A percentile compares a stretch with the other conserved stretches of the same genome.
Conservation (phyloP, 2,329 filamentous ascomycete genomes). For the Nemania bipapillata region DNA sequence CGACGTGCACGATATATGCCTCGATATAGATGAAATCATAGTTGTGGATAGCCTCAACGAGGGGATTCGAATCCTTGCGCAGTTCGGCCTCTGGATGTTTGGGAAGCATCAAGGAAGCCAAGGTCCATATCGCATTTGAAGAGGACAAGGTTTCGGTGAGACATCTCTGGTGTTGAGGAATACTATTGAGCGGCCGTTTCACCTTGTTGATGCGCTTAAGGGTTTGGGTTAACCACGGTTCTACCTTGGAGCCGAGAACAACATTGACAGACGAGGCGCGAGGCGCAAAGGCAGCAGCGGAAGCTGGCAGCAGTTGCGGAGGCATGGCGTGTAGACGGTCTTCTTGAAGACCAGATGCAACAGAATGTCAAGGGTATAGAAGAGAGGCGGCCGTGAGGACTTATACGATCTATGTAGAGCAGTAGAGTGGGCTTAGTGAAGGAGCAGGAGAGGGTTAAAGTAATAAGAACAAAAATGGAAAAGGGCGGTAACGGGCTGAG, state of each 20-base stretch:
- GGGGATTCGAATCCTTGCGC: constrained; percentile 80
- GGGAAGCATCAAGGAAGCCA: constrained; percentile 90
- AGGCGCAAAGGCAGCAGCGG: constrained; percentile 94
- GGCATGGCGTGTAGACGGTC: constrained; percentile 72
- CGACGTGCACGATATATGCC: constrained; percentile 97
- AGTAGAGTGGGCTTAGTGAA: neutral
- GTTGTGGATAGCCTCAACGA: constrained; percentile 89
- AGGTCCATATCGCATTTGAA: constrained; percentile 89
- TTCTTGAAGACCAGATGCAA: neutral
- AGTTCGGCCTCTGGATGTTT: constrained; percentile 89
- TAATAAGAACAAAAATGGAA: constrained; percentile 58
- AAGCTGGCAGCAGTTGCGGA: constrained; percentile 90
- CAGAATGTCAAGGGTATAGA: neutral
- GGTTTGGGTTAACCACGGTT: constrained; percentile 96
- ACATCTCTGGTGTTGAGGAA: constrained; percentile 93
- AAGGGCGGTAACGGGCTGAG: constrained; percentile 60
- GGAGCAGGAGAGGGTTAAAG: constrained; percentile 47
- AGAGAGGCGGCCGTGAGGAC: constrained; percentile 6
- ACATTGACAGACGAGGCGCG: constrained; percentile 91
- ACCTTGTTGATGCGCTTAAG: constrained; percentile 96
- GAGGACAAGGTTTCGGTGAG: constrained; percentile 94
- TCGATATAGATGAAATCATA: constrained; percentile 93
- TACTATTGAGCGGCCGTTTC: constrained; percentile 96
- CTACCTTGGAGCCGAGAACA: constrained; percentile 88
- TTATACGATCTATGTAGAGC: neutral